A percentile compares a stretch with the other conserved stretches of the same genome.
Conservation (phyloP, 2,329 filamentous ascomycete species). For the Aspergillus awamori region DNA sequence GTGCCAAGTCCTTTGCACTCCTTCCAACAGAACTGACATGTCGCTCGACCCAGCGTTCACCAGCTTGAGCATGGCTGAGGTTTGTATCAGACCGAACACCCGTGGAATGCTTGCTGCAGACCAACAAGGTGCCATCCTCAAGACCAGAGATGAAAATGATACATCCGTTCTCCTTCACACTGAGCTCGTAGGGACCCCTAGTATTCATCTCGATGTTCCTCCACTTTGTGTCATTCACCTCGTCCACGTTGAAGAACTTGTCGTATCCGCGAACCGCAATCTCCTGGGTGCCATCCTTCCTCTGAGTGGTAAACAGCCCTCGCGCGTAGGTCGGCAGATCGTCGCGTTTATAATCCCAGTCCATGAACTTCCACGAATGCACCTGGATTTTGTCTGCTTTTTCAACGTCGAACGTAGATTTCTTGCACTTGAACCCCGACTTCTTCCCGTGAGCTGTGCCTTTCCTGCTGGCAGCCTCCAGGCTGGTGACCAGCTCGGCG, state of each 20-base stretch:
- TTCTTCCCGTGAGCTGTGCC: constrained; percentile 55
- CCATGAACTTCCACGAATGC: constrained; percentile 89
- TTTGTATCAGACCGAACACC: constrained; percentile 72
- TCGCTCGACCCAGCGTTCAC: constrained; percentile 77
- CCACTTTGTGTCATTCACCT: constrained; percentile 84
- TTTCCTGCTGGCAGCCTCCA: constrained; percentile 58
- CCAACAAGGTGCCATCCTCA: constrained; percentile 83
- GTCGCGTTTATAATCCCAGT: constrained; percentile 91
- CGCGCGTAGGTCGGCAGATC: constrained; percentile 89
- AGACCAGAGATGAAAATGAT: constrained; percentile 96
- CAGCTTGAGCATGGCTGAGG: constrained; percentile 80
- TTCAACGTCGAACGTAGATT: constrained; percentile 72
- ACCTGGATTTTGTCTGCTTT: constrained; percentile 69
- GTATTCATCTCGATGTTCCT: constrained; percentile 74
- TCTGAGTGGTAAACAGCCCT: constrained; percentile 85
- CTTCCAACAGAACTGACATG: constrained; percentile 79
- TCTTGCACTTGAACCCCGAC: constrained; percentile 70
- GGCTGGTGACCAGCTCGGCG: constrained; percentile 63
- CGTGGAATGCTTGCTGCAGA: constrained; percentile 99
- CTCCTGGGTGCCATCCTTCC: constrained; percentile 66
- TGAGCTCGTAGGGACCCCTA: constrained; percentile 87
- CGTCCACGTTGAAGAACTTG: constrained; percentile 96
- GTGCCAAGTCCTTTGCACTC: constrained; percentile 75
- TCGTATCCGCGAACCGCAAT: constrained; percentile 92
- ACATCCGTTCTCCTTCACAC: constrained; percentile 98